A percentile compares a stretch with the other conserved stretches of the same genome.
These are phyloP conservation scores for Daldinia sp. DNA, from an alignment of 2,329 filamentous ascomycete species.

Conservation along the genomic window DNA sequence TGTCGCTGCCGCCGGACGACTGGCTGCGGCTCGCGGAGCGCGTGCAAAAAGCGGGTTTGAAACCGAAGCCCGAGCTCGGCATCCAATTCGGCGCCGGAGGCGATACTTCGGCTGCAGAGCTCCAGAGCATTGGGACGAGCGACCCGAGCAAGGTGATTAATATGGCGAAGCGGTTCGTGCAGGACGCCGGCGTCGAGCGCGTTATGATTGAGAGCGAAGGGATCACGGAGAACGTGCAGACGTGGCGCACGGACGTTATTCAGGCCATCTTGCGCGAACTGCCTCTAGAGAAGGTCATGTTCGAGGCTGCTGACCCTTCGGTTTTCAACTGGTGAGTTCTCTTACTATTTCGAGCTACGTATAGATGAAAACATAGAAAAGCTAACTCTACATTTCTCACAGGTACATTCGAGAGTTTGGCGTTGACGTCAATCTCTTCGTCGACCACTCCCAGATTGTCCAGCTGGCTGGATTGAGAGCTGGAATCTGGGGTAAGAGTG, in stretches of 20 bases:
- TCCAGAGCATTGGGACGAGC: conserved; percentile 62
- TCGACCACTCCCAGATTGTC: conserved; percentile 69
- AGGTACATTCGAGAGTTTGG: conserved; percentile 64
- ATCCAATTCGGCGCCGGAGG: conserved; percentile 70
- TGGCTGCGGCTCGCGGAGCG: conserved; percentile 64
- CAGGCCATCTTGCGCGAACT: conserved; percentile 64
- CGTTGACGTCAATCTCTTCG: conserved; percentile 67
- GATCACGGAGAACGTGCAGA: conserved; percentile 67
- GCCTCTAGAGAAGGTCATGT: conserved; percentile 66
- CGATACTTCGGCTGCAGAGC: conserved; percentile 60
- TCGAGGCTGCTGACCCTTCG: conserved; percentile 67
- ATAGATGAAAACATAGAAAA: neutral
- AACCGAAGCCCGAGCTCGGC: conserved; percentile 66
- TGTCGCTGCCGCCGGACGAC: conserved; percentile 65
- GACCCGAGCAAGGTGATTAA: conserved; percentile 63
- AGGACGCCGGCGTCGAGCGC: conserved; percentile 63
- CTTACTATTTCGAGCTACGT: neutral
- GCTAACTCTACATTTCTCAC: neutral
- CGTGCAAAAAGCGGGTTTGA: conserved; percentile 61
- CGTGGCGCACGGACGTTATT: conserved; percentile 68
- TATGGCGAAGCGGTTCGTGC: conserved; percentile 62
- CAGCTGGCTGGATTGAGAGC: conserved; percentile 64
- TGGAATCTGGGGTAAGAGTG: conserved; percentile 67
- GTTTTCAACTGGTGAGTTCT: conserved; percentile 66
- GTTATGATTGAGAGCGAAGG: conserved; percentile 72